These are phyloP conservation scores for Trametes polyzona DNA, from an alignment of 1,284 basidiomycete genomes.

Conservation along the genomic window DNA sequence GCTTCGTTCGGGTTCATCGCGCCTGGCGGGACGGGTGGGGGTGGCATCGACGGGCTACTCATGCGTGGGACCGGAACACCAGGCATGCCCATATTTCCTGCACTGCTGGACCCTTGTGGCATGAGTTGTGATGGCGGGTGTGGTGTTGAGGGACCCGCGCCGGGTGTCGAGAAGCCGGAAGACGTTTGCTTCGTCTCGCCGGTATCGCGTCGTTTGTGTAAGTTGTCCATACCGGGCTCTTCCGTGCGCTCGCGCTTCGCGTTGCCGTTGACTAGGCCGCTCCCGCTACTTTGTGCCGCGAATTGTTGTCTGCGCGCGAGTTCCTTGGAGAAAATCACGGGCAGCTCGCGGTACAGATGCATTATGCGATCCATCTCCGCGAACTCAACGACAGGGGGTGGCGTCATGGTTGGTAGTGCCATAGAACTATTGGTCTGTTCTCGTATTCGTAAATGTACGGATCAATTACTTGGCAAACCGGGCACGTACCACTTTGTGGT, in stretches of 20 bases:
- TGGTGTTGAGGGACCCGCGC: conserved; percentile 24
- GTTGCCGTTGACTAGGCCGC: conserved; percentile 30
- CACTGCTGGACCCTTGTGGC: conserved; percentile 7
- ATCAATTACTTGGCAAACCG: background rate
- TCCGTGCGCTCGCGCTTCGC: conserved; percentile 69
- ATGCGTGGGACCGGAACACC: conserved; percentile 28
- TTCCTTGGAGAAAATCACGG: conserved; percentile 64
- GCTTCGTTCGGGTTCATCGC: conserved; percentile 34
- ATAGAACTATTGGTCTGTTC: conserved; percentile 33
- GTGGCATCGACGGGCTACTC: conserved; percentile 33
- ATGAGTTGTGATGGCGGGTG: conserved; percentile 18
- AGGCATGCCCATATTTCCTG: conserved; percentile 13
- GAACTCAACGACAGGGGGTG: conserved; percentile 57
- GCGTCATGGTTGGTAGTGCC: conserved; percentile 57
- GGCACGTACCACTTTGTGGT: conserved; percentile 48
- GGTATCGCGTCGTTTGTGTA: conserved; percentile 71
- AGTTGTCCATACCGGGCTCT: conserved; percentile 39
- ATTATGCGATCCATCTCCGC: conserved; percentile 59
- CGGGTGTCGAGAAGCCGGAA: conserved; percentile 27
- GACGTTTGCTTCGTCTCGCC: conserved; percentile 56
- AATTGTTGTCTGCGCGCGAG: conserved; percentile 51
- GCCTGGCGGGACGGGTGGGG: conserved; percentile 31
- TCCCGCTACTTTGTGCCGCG: background rate
- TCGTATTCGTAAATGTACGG: background rate
- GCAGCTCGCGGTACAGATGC: conserved; percentile 63